phyloP scores from a whole-genome alignment of 208 protist species.

The Entamoeba invadens region DNA sequence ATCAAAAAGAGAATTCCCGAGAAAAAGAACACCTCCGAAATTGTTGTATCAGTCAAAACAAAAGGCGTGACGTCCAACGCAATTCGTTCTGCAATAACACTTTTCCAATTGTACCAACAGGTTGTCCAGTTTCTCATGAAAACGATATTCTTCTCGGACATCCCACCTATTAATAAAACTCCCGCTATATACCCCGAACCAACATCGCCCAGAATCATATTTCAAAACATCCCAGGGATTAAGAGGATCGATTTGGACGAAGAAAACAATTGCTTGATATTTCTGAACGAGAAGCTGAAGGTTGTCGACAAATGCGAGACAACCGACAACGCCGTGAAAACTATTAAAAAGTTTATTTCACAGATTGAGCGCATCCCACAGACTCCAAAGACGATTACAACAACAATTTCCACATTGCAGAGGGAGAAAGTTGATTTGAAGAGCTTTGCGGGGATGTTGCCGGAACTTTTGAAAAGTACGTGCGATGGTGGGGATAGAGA shows the following conservation, averaged over 20 bases:
- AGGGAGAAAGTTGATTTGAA: background rate
- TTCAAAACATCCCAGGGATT: background rate
- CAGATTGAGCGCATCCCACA: background rate
- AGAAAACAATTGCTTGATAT: background rate
- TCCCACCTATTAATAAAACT: background rate
- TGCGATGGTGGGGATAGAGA: background rate
- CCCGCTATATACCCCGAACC: background rate
- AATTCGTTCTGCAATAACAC: background rate
- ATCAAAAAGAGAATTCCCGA: background rate
- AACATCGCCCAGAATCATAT: background rate
- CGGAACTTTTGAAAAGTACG: background rate
- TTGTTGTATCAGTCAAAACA: background rate
- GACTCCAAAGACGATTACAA: background rate
- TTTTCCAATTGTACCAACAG: background rate
- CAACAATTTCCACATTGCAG: background rate
- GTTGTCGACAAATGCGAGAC: background rate
- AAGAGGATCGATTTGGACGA: background rate
- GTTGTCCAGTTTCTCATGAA: background rate
- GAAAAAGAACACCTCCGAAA: background rate
- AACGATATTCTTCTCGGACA: background rate
- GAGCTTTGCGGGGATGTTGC: background rate
- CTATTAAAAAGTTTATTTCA: background rate
- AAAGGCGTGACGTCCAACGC: background rate
- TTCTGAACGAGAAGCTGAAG: background rate
- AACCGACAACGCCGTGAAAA: background rate